Conservation (phyloP, 768 basidiomycete species). For the Tricholoma bakamatsutake region DNA sequence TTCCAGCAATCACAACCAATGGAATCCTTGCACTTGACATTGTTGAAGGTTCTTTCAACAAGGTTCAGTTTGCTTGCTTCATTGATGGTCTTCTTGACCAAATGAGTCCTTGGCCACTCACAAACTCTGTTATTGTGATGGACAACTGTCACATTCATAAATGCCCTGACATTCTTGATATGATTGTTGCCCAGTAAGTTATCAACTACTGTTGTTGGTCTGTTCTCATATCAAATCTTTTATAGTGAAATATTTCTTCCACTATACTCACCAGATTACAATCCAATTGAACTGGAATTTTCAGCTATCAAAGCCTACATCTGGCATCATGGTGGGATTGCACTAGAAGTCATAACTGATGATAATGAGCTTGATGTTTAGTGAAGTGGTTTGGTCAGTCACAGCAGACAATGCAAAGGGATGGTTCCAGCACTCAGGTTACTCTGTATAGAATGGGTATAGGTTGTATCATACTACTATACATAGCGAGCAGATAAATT, state of each 20-base stretch:
- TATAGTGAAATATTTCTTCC: neutral
- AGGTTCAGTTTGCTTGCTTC: neutral
- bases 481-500: no score
- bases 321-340: neutral
- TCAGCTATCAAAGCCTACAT: neutral
- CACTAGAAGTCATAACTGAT: neutral
- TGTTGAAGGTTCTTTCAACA: neutral
- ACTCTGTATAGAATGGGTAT: neutral
- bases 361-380: neutral
- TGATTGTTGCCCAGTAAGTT: neutral
- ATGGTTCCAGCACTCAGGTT: neutral
- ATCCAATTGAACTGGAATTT: neutral
- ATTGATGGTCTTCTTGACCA: neutral
- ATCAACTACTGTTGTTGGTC: no score
- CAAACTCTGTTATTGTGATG: neutral
- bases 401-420: neutral
- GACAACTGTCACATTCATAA: neutral
- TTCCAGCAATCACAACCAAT: neutral
- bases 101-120: neutral
- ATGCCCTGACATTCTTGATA: neutral
- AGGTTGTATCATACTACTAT: no score
- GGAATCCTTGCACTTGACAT: neutral
- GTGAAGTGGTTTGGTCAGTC: neutral
- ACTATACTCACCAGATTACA: neutral
- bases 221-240: neutral